Evolutionary conservation across 495 filamentous ascomycete genomes (phyloP).

Genomic region (Paragyromitra xinjiangensis): DNA sequence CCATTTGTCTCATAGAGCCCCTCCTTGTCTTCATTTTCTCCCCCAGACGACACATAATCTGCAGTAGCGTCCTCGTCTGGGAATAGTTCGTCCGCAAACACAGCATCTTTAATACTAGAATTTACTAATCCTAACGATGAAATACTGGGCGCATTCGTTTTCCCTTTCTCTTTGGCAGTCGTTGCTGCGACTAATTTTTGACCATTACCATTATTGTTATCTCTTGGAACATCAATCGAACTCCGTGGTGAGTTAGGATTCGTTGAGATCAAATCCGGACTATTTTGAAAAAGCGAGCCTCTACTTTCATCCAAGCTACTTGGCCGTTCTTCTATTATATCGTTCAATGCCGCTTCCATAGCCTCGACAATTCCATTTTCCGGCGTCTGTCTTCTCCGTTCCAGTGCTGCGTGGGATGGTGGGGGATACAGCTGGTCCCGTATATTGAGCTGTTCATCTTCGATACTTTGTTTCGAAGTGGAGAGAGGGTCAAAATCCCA

Average conservation of each 20-base stretch:
- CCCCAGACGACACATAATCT: constrained; percentile 38
- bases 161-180: constrained; percentile 63
- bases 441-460: constrained; percentile 55
- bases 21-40: constrained; percentile 41
- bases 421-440: constrained; percentile 32
- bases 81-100: constrained; percentile 93
- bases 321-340: constrained; percentile 79
- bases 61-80: constrained; percentile 69
- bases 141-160: constrained; percentile 76
- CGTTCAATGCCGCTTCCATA: constrained; percentile 92
- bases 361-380: constrained; percentile 74
- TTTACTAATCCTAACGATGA: constrained; percentile 90
- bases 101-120: constrained; percentile 78
- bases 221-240: constrained; percentile 50
- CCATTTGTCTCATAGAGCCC: constrained; percentile 59
- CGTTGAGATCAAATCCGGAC: constrained; percentile 32
- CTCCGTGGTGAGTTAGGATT: constrained; percentile 51
- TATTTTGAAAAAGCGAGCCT: constrained; percentile 34
- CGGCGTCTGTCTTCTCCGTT: constrained; percentile 61
- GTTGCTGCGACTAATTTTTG: constrained; percentile 20
- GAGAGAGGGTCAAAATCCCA: constrained; percentile 71
- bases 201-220: constrained; percentile 34
- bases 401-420: constrained; percentile 58
- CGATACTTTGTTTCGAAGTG: constrained; percentile 68
- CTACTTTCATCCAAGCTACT: constrained; percentile 17